phyloP scores from a whole-genome alignment of 345 rosid genomes.

The Dipteronia sinensis region DNA sequence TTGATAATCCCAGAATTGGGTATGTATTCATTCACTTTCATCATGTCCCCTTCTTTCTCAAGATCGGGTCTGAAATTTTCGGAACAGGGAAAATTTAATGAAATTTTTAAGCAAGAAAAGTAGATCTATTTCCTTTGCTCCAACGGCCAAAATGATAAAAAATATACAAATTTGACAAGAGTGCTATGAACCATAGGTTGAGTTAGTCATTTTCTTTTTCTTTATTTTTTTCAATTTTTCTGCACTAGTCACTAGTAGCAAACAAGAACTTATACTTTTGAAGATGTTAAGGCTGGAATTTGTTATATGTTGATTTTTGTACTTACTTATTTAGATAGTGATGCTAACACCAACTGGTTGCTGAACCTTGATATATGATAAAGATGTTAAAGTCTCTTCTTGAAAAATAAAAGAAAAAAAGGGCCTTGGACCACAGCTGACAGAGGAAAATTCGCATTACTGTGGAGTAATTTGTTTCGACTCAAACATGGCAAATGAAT shows the following conservation, averaged over 20 bases:
- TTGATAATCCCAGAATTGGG: constrained; percentile 93
- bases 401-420: neutral
- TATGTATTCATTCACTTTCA: constrained; percentile 30
- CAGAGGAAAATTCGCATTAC: neutral
- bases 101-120: neutral
- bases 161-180: neutral
- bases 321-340: neutral
- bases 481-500: neutral
- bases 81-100: neutral
- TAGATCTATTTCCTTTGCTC: neutral
- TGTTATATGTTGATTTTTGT: neutral
- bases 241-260: neutral
- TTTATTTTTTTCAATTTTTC: neutral
- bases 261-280: neutral
- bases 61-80: neutral
- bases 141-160: neutral
- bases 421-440: neutral
- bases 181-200: neutral
- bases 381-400: neutral
- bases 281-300: neutral
- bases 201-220: neutral
- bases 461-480: neutral
- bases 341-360: neutral
- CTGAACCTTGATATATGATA: neutral
- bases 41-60: neutral